Evolutionary conservation across 352 stramenopile species (phyloP), one percentile per base, ranked within the genome.

Genomic region (Phytophthora citrophthora): DNA sequence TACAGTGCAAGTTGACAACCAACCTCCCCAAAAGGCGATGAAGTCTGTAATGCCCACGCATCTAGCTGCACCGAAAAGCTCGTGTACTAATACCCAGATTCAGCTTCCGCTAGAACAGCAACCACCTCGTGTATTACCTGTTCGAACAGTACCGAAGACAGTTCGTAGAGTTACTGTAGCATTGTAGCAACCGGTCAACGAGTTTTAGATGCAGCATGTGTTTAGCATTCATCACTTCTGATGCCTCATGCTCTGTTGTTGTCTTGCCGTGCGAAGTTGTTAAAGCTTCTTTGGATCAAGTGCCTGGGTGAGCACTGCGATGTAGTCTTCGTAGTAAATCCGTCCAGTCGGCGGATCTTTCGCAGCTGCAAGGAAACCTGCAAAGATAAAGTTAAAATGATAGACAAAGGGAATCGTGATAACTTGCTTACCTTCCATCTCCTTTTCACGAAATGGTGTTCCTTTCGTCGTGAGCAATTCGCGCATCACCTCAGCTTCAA

Each of bases 291-390:
- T 88, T 9, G 70, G 67, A 26, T 88, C 70, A 5, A 82, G 56
- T 12, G 88, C 81, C 32, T 86, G 77, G 18, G 71, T 81, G 34
- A 96, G 66, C 54, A 93, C 62, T 13, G 89, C 86, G 45, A 97
- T 95, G 69, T 96, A 97, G 64, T 97, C 91, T 74, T 97, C 91
- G 57, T 96, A 97, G 76, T 97, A 97, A 45, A 97, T 93, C 31
- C 82, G 76, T 4, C 89, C 90, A 3, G 88, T 96, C n/a, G 92
- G 70, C 7, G 85, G 67, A 44, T 97, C 91, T 56, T 95, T 95
- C 4, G 89, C 84, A 1, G 80, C 83, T 16, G 74, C 77, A 49
- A 97, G 65, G 61, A 97, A 97, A 1, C 83, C 80, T 90, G 45
- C 26, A 34, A 18, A n/a, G 9, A 10, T 13, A 46, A 46, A 18